A percentile compares a stretch with the other conserved stretches of the same genome.
These are phyloP conservation scores for Diaporthe longicolla DNA, from an alignment of 2,329 filamentous ascomycete genomes.

Conservation along the genomic window DNA sequence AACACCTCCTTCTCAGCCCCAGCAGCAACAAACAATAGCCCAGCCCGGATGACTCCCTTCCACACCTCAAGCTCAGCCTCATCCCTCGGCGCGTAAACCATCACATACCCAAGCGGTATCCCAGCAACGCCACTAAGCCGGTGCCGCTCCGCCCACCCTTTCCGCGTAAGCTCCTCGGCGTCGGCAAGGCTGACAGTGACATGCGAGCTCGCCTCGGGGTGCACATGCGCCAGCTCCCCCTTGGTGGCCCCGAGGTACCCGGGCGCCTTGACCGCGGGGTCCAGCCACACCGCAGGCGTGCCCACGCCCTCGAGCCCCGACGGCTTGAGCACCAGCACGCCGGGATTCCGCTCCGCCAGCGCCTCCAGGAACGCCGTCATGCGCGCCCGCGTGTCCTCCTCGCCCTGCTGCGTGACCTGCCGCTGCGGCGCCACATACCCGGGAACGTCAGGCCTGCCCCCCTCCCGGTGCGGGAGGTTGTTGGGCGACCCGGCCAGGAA, in stretches of 20 bases:
- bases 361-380: constrained; percentile 49
- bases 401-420: constrained; percentile 50
- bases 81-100: constrained; percentile 58
- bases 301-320: constrained; percentile 53
- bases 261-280: constrained; percentile 25
- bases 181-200: constrained; percentile 55
- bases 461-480: constrained; percentile 43
- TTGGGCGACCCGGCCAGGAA: constrained; percentile 43
- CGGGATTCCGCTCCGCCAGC: constrained; percentile 48
- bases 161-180: constrained; percentile 52
- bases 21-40: constrained; percentile 39
- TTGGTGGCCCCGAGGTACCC: constrained; percentile 42
- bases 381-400: constrained; percentile 35
- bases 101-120: constrained; percentile 54
- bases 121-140: constrained; percentile 50
- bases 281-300: constrained; percentile 50
- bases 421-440: constrained; percentile 56
- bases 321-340: constrained; percentile 47
- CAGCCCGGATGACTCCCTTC: constrained; percentile 46
- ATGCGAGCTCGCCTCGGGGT: constrained; percentile 57
- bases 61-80: constrained; percentile 53
- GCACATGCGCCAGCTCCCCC: constrained; percentile 56
- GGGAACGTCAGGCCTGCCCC: constrained; percentile 52
- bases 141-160: constrained; percentile 59
- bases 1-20: constrained; percentile 25